Conservation (phyloP, 176 grass and related monocot genomes). For the Oryza nivara region DNA sequence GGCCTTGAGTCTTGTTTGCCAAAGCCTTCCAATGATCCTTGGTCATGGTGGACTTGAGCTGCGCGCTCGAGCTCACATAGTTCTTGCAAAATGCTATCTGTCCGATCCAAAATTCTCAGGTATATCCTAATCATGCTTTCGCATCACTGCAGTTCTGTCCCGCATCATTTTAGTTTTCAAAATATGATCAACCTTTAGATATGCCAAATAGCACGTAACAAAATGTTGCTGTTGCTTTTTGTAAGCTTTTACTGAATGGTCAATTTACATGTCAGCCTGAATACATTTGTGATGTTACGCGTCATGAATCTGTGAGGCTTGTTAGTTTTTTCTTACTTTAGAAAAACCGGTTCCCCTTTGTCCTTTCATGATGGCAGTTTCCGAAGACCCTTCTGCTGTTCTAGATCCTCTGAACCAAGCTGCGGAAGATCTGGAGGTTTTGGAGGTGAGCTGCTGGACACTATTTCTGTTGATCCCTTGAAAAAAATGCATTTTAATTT, state of each 20-base stretch:
- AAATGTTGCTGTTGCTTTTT: background rate
- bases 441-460: constrained; percentile 68
- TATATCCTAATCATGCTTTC: constrained; percentile 16
- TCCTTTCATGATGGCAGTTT: constrained; percentile 50
- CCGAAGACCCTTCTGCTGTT: constrained; percentile 59
- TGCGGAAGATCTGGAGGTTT: constrained; percentile 75
- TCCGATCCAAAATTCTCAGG: constrained; percentile 65
- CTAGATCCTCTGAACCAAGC: constrained; percentile 86
- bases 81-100: constrained; percentile 81
- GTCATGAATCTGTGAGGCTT: background rate
- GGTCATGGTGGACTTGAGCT: constrained; percentile 89
- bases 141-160: background rate
- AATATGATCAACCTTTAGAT: background rate
- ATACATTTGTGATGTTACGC: background rate
- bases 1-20: constrained; percentile 69
- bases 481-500: background rate
- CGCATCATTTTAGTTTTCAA: background rate
- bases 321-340: background rate
- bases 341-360: background rate
- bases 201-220: background rate
- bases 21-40: constrained; percentile 82
- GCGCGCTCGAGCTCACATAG: constrained; percentile 67
- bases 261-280: background rate
- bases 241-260: background rate
- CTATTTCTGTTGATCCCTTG: background rate